Evolutionary conservation across 2,329 filamentous ascomycete genomes (phyloP).

Genomic region (Trichoderma sp.): DNA sequence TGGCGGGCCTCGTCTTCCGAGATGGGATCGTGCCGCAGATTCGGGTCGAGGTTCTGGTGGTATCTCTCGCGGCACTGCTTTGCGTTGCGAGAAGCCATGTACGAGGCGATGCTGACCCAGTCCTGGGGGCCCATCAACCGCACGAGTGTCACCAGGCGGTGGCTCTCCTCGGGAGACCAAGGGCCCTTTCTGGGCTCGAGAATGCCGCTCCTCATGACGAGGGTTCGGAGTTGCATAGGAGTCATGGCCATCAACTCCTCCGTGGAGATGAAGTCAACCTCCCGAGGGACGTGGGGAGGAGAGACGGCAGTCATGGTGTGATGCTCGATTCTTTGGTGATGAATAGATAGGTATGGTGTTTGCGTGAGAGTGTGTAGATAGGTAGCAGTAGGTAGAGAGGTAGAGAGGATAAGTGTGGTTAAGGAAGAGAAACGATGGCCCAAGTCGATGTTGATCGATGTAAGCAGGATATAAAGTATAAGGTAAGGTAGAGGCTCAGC

Average conservation of each 20-base stretch:
- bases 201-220: background rate
- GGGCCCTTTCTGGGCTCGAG: constrained; percentile 58
- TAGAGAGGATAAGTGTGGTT: background rate
- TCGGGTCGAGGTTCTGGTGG: constrained; percentile 85
- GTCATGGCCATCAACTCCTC: background rate
- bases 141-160: constrained; percentile 67
- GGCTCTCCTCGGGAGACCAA: constrained; percentile 78
- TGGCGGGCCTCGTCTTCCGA: constrained; percentile 64
- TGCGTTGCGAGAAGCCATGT: constrained; percentile 73
- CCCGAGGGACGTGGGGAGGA: background rate
- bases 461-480: background rate
- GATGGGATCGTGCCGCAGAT: constrained; percentile 71
- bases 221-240: background rate
- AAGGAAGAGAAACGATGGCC: too few species aligned
- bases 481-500: background rate
- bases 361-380: background rate
- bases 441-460: background rate
- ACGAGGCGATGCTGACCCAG: constrained; percentile 82
- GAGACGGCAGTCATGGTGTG: background rate
- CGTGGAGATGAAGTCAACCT: constrained; percentile 2
- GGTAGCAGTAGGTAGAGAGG: background rate
- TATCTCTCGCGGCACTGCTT: constrained; percentile 96
- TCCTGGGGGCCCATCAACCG: constrained; percentile 71
- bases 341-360: too few species aligned
- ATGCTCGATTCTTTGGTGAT: background rate